Evolutionary conservation across 192 early-diverging fungal species (phyloP).

Genomic region (Entophlyctis helioformis): DNA sequence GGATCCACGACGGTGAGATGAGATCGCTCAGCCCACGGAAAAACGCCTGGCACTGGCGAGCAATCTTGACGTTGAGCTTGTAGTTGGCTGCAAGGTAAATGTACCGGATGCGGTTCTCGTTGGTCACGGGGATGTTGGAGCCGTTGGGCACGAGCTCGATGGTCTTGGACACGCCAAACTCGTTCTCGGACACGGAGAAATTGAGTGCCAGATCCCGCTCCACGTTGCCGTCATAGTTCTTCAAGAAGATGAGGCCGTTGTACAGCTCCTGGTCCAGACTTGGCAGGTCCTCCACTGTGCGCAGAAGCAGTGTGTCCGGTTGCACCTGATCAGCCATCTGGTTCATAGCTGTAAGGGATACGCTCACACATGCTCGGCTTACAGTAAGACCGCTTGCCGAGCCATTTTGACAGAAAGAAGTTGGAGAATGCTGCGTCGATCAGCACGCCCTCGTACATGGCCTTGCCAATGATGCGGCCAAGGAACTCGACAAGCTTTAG

Average conservation of each 20-base stretch:
- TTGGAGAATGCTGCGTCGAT: conserved; percentile 35
- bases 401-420: conserved; percentile 42
- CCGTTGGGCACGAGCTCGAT: conserved; percentile 74
- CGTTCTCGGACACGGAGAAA: conserved; percentile 28
- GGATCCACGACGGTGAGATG: conserved; percentile 75
- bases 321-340: too few relatives aligned
- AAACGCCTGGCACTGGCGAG: conserved; percentile 68
- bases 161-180: conserved; percentile 4
- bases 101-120: conserved; percentile 75
- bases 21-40: conserved; percentile 73
- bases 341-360: too few relatives aligned
- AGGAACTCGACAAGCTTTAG: conserved; percentile 36
- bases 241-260: conserved; percentile 30
- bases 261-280: conserved; percentile 36
- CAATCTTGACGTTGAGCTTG: conserved; percentile 73
- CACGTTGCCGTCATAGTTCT: conserved; percentile 28
- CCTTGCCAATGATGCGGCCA: conserved; percentile 42
- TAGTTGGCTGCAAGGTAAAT: conserved; percentile 81
- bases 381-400: conserved; percentile 39
- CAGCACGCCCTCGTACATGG: conserved; percentile 40
- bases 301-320: too few relatives aligned
- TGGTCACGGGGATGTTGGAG: conserved; percentile 63
- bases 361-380: too few relatives aligned
- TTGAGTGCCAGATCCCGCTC: conserved; percentile 32
- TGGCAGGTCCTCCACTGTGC: conserved; percentile 29